Evolutionary conservation across 768 basidiomycete genomes (phyloP).

Genomic region (Chalciporus chontae): DNA sequence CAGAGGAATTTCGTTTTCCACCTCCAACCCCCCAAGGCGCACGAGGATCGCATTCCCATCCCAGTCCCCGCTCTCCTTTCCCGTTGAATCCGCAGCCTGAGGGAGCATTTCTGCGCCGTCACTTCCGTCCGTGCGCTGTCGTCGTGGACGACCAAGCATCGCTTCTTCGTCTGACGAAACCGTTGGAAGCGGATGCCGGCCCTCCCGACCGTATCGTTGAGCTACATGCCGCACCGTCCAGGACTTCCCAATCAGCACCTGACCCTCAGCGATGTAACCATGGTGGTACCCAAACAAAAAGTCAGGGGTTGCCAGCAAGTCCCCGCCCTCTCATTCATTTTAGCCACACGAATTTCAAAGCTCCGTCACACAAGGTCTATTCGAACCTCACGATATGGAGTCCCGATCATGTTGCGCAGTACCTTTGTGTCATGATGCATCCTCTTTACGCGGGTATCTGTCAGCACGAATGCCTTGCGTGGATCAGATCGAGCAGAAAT

Average conservation of each 20-base stretch:
- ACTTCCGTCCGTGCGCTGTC: conserved; percentile 36
- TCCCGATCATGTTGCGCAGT: conserved; percentile 70
- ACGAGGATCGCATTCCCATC: neutral
- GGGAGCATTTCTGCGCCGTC: conserved; percentile 13
- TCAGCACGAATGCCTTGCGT: conserved; percentile 70
- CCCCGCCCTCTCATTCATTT: neutral
- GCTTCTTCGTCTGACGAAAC: conserved; percentile 33
- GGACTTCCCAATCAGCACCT: conserved; percentile 1
- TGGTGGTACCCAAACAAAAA: conserved; percentile 3
- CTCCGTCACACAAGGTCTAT: neutral
- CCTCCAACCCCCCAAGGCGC: conserved; percentile 25
- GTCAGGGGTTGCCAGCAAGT: conserved; percentile 23
- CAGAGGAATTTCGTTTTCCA: conserved; percentile 9
- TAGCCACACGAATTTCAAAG: neutral
- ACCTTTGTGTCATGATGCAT: conserved; percentile 75
- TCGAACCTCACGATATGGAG: conserved; percentile 46
- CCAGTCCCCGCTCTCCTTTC: neutral
- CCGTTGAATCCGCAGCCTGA: neutral
- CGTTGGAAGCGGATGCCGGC: conserved; percentile 31
- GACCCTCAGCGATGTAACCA: neutral
- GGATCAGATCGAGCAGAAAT: conserved; percentile 42
- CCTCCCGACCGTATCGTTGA: conserved; percentile 27
- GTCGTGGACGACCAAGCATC: conserved; percentile 39
- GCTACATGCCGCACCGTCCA: conserved; percentile 25
- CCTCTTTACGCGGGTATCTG: conserved; percentile 66